Conservation (phyloP, 2,329 filamentous ascomycete species). For the Exophiala phaeomuriformis region DNA sequence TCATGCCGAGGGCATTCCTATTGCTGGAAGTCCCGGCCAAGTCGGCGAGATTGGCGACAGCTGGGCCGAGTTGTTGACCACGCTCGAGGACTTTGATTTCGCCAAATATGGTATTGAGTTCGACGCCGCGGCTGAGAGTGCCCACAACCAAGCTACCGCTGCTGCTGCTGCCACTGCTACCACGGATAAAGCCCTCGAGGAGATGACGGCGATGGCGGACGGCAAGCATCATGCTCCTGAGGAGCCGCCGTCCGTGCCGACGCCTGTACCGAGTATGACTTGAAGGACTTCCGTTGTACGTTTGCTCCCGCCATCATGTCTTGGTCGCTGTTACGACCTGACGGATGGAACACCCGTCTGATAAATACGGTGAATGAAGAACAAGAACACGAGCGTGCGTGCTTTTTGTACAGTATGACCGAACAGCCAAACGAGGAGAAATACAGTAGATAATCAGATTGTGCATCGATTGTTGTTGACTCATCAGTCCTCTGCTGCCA, state of each 20-base stretch:
- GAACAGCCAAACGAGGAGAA: no score
- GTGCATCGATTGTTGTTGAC: background rate
- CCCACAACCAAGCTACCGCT: conserved; percentile 1
- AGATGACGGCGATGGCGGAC: conserved; percentile 25
- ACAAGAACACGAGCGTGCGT: no score
- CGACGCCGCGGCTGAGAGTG: conserved; percentile 6
- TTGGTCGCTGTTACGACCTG: no score
- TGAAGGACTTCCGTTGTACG: background rate
- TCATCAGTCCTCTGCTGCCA: background rate
- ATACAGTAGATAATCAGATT: no score
- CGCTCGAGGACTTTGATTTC: conserved; percentile 55
- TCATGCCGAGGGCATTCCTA: conserved; percentile 31
- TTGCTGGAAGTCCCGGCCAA: conserved; percentile 39
- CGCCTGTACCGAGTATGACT: conserved; percentile 4
- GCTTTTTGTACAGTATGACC: no score
- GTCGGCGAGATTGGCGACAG: conserved; percentile 55
- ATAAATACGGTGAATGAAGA: no score
- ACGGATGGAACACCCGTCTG: no score
- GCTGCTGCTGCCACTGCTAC: background rate
- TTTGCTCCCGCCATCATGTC: no score
- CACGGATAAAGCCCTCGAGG: conserved; percentile 26
- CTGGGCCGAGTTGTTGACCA: conserved; percentile 48
- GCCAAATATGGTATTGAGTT: conserved; percentile 50
- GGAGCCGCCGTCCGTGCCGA: conserved; percentile 11
- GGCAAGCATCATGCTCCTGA: conserved; percentile 22